Base-by-base conservation (phyloP, 805 yeast genomes). In the Middelhovenomyces tepae region DNA sequence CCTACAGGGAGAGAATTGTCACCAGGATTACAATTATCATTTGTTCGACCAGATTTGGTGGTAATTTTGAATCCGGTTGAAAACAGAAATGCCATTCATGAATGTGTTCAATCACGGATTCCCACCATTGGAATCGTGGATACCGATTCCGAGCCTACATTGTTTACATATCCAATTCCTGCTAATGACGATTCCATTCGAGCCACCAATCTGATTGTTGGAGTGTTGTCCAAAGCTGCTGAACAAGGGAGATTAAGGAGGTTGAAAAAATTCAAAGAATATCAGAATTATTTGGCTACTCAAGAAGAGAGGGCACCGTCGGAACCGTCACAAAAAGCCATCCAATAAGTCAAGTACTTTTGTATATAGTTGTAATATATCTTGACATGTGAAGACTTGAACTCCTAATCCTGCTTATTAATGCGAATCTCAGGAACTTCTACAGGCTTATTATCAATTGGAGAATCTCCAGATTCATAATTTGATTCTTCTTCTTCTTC, bases 101-200 rank as follows among this genome's bases (percentile, higher is more conserved):
- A 91, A 60, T 91, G 96, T 42, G 71, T 74, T 46, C 74, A 75
- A 50, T 67, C 78, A 39, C 72, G 94, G 54, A 73, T 91, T 20
- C 98, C 98, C 38, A 86, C 96, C 1, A 75, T 91, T 47, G 97
- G 95, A 18, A 71, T 91, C 37, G 75, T 91, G 42, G 98, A 91
- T 60, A 87, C 97, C 15, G 89, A 91, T 58, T 76, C 81, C 54
- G 95, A 91, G 53, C 94, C 96, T 6, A 72, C 82, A 10, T 62
- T 80, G 46, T 82, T 89, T 34, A 85, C 95, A 1, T 91, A 91
- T 53, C 94, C 97, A 32, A 82, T 91, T 45, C 97, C 97, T 11
- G 94, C 94, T 42, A 91, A 91, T 54, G 97, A 91, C 56, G 96
- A 87, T 55, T 79, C 94, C 5, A 62, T 75, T 38, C 73, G 98